Evolutionary conservation across 139 green algal species (phyloP).

Genomic region (Medakamo hakoo): DNA sequence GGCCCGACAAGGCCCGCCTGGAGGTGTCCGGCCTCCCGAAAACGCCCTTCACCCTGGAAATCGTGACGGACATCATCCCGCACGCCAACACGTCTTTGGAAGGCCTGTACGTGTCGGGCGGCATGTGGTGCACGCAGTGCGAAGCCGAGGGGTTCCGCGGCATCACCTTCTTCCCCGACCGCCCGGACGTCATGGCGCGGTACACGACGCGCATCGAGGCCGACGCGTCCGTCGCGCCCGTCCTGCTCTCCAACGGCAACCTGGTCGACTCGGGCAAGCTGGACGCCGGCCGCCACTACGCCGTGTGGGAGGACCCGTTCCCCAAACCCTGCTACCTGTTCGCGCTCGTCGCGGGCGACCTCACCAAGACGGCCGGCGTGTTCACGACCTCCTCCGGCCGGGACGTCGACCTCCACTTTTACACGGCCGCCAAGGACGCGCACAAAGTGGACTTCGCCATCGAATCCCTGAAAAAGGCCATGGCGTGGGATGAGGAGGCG

Average conservation of each 20-base stretch:
- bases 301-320: constrained; percentile 82
- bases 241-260: constrained; percentile 96
- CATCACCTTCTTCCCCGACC: constrained; percentile 95
- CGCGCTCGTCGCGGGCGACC: constrained; percentile 86
- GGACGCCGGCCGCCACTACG: constrained; percentile 40
- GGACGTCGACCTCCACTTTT: constrained; percentile 79
- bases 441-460: constrained; percentile 71
- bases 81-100: constrained; percentile 85
- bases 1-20: background rate
- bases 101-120: constrained; percentile 83
- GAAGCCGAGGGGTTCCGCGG: constrained; percentile 94
- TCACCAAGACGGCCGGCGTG: constrained; percentile 60
- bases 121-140: constrained; percentile 96
- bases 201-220: constrained; percentile 83
- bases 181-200: constrained; percentile 58
- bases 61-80: constrained; percentile 61
- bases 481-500: constrained; percentile 82
- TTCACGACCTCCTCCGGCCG: constrained; percentile 54
- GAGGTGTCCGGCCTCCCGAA: background rate
- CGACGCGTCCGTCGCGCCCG: constrained; percentile 75
- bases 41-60: constrained; percentile 34
- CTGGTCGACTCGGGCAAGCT: constrained; percentile 66
- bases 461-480: constrained; percentile 72
- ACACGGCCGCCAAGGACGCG: constrained; percentile 20
- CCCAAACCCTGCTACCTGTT: constrained; percentile 98